These are phyloP conservation scores for Lichtheimia ornata DNA, from an alignment of 371 early-diverging fungal species.

Conservation along the genomic window DNA sequence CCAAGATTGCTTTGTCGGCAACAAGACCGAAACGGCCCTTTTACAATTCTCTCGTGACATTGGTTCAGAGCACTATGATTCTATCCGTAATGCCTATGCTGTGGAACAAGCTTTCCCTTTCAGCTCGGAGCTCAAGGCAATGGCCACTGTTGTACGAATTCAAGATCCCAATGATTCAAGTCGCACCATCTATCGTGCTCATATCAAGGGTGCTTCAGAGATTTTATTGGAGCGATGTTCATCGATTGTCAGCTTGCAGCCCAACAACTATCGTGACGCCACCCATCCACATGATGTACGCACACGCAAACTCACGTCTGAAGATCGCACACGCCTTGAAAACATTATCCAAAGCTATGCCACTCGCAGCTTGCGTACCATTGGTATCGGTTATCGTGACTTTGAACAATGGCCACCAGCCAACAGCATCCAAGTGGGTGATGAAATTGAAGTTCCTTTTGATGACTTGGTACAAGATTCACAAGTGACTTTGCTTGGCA, in stretches of 20 bases:
- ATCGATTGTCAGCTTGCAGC: slow-evolving; percentile 35
- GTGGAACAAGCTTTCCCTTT: slow-evolving; percentile 78
- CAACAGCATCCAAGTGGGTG: slow-evolving; percentile 15
- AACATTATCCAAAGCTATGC: slow-evolving; percentile 64
- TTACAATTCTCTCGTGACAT: slow-evolving; percentile 62
- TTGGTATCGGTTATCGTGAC: slow-evolving; percentile 72
- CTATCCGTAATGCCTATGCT: slow-evolving; percentile 47
- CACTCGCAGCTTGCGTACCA: slow-evolving; percentile 64
- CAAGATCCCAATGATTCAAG: slow-evolving; percentile 24
- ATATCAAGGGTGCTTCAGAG: slow-evolving; percentile 90
- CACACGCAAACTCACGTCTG: slow-evolving; percentile 47
- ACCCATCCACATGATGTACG: slow-evolving; percentile 45
- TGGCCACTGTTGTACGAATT: slow-evolving; percentile 76
- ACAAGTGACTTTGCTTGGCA: slow-evolving; percentile 51
- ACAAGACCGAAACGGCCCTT: slow-evolving; percentile 90
- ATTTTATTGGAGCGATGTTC: slow-evolving; percentile 61
- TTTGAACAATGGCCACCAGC: slow-evolving; percentile 60
- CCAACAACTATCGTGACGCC: slow-evolving; percentile 18
- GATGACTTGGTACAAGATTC: slow-evolving; percentile 46
- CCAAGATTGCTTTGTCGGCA: slow-evolving; percentile 62
- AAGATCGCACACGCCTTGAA: slow-evolving; percentile 47
- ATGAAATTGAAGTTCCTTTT: slow-evolving; percentile 34
- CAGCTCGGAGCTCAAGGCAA: slow-evolving; percentile 83
- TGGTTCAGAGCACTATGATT: slow-evolving; percentile 50
- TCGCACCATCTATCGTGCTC: slow-evolving; percentile 58